phyloP scores from a whole-genome alignment of 2,329 filamentous ascomycete species.

The Fusarium sp. region DNA sequence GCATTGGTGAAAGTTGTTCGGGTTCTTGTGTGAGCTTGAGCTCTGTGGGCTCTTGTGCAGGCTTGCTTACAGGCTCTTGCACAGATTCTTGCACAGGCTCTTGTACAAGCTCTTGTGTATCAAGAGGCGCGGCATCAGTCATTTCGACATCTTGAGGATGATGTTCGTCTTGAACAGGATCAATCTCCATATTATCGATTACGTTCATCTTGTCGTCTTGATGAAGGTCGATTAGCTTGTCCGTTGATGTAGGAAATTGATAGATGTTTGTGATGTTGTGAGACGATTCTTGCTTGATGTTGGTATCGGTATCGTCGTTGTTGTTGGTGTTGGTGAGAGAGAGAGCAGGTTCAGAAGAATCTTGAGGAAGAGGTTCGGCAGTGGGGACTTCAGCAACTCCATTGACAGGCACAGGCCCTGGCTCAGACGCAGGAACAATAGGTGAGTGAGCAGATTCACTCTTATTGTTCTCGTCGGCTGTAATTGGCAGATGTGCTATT shows the following conservation, averaged over 20 bases:
- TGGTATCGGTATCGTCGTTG: neutral
- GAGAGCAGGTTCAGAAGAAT: neutral
- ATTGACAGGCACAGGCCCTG: slow-evolving; percentile 17
- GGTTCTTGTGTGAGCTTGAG: neutral
- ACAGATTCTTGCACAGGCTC: neutral
- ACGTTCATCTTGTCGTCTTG: slow-evolving; percentile 33
- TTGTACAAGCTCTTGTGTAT: neutral
- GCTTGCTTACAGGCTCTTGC: neutral
- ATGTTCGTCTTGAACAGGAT: slow-evolving; percentile 18
- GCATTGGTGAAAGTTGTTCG: neutral
- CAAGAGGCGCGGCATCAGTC: slow-evolving; percentile 16
- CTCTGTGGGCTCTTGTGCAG: neutral
- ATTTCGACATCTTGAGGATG: slow-evolving; percentile 31
- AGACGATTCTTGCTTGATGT: slow-evolving; percentile 24
- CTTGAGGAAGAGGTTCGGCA: slow-evolving; percentile 6
- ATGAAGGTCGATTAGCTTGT: neutral
- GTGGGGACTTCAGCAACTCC: neutral
- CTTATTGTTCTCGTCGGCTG: slow-evolving; percentile 3
- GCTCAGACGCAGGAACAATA: slow-evolving; percentile 4
- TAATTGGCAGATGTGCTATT: neutral
- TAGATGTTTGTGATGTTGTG: slow-evolving; percentile 13
- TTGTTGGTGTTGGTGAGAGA: slow-evolving; percentile 4
- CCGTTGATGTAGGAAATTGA: slow-evolving; percentile 9
- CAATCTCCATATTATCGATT: slow-evolving; percentile 34
- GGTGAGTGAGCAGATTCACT: slow-evolving; percentile 18